These are phyloP conservation scores for Meredithiella fracta DNA, from an alignment of 2,329 filamentous ascomycete genomes.

Conservation along the genomic window DNA sequence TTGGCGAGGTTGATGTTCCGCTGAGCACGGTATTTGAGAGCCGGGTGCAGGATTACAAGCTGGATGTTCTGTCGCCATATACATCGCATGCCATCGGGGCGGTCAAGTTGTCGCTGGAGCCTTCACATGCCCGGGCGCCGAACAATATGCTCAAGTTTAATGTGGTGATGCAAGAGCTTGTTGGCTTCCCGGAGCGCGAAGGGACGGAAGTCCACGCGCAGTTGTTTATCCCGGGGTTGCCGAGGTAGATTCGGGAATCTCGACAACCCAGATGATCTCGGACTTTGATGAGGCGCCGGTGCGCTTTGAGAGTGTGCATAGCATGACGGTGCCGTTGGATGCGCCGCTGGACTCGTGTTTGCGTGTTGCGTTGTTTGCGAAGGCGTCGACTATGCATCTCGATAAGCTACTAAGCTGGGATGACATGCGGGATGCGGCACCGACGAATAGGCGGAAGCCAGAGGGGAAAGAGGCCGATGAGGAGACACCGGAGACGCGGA, in stretches of 20 bases:
- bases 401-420: constrained; percentile 98
- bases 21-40: constrained; percentile 87
- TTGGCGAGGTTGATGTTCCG: constrained; percentile 87
- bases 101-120: constrained; percentile 77
- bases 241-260: constrained; percentile 67
- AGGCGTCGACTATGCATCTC: constrained; percentile 81
- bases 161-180: constrained; percentile 90
- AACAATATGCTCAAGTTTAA: constrained; percentile 94
- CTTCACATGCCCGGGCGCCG: constrained; percentile 81
- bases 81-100: constrained; percentile 84
- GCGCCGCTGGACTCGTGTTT: constrained; percentile 53
- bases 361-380: constrained; percentile 79
- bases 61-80: constrained; percentile 84
- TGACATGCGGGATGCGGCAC: constrained; percentile 74
- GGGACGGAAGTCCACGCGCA: constrained; percentile 92
- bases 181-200: constrained; percentile 89
- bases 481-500: constrained; percentile 21
- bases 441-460: constrained; percentile 16
- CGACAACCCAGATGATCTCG: constrained; percentile 84
- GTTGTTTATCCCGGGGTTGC: constrained; percentile 83
- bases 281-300: constrained; percentile 88
- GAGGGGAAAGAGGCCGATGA: background rate
- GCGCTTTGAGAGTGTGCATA: constrained; percentile 93
- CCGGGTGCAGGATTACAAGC: constrained; percentile 78
- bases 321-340: constrained; percentile 80